phyloP scores from a whole-genome alignment of 345 rosid genomes.

The Zanthoxylum bungeanum region DNA sequence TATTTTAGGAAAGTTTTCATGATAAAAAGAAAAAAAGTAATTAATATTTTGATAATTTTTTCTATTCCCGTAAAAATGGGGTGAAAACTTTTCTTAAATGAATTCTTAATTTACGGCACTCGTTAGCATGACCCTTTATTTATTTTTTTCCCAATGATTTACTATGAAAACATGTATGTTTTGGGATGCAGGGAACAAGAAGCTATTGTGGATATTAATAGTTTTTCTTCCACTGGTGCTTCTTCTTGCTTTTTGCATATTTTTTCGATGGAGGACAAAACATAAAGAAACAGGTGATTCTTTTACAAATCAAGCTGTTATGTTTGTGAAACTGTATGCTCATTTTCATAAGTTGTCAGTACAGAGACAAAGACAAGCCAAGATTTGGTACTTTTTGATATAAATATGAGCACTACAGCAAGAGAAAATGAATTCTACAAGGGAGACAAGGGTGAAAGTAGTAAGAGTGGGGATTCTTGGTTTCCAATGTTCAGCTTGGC shows the following conservation, averaged over 20 bases:
- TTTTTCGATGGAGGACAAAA: background rate
- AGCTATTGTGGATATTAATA: background rate
- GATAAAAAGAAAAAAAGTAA: too few relatives aligned
- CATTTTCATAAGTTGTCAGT: background rate
- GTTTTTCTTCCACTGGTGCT: background rate
- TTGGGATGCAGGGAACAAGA: background rate
- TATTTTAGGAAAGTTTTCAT: too few relatives aligned
- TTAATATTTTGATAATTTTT: too few relatives aligned
- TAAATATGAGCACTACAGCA: background rate
- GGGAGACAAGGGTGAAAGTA: too few relatives aligned
- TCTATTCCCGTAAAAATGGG: too few relatives aligned
- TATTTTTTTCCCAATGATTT: background rate
- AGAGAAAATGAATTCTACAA: background rate
- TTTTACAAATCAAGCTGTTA: background rate
- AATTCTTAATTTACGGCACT: too few relatives aligned
- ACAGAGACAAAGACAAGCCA: background rate
- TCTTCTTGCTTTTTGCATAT: background rate
- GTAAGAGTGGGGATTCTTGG: background rate
- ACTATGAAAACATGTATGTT: too few relatives aligned
- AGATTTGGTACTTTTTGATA: background rate
- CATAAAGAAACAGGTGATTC: background rate
- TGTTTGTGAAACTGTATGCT: background rate
- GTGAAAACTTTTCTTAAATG: too few relatives aligned
- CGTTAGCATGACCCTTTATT: too few relatives aligned
- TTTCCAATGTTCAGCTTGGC: background rate